Evolutionary conservation across 2,329 filamentous ascomycete species (phyloP).

Genomic region (Microsporum ferrugineum): DNA sequence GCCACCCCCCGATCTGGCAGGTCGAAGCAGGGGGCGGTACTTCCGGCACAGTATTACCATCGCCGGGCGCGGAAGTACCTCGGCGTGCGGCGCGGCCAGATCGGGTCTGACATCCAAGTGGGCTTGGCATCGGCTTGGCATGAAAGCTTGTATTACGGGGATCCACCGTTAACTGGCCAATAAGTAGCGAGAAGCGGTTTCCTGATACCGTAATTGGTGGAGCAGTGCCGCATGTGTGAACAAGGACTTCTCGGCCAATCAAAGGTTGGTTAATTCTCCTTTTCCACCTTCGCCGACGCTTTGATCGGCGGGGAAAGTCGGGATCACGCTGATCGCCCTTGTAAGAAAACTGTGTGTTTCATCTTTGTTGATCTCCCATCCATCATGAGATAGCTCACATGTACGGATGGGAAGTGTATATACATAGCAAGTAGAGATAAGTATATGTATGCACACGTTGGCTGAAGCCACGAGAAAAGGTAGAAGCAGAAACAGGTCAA

Average conservation of each 20-base stretch:
- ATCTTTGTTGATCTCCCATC: slow-evolving; percentile 1
- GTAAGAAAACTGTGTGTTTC: background rate
- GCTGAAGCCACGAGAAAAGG: background rate
- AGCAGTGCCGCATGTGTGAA: background rate
- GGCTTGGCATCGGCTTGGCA: background rate
- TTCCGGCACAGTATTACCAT: background rate
- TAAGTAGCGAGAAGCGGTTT: background rate
- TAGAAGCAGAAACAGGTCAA: background rate
- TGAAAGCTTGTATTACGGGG: background rate
- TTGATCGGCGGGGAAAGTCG: slow-evolving; percentile 1
- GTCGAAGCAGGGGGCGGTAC: background rate
- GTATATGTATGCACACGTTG: background rate
- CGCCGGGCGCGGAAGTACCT: background rate
- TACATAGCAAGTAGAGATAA: background rate
- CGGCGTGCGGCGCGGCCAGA: background rate
- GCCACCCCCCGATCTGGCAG: background rate
- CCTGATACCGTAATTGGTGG: background rate
- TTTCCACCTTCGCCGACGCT: background rate
- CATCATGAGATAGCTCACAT: background rate
- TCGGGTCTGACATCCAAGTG: background rate
- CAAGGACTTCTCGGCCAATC: background rate
- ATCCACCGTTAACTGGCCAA: background rate
- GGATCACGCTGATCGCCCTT: background rate
- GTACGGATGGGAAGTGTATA: background rate
- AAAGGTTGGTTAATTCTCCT: background rate